A percentile compares a stretch with the other conserved stretches of the same genome.
Evolutionary conservation across 1,284 basidiomycete species (phyloP).

Genomic region (Cryptococcus maquisensis): DNA sequence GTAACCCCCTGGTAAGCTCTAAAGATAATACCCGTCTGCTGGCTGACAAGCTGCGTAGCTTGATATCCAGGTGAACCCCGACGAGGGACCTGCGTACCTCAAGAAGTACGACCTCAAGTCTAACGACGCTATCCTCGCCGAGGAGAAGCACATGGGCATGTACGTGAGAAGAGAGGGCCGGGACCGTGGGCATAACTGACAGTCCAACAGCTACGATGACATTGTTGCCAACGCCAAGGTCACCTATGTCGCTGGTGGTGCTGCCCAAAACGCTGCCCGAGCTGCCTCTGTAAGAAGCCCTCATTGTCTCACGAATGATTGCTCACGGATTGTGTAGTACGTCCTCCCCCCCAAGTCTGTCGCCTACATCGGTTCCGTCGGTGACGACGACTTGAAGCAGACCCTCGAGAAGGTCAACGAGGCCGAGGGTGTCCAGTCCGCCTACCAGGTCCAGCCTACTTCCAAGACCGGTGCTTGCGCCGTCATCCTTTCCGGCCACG

Average conservation of each 20-base stretch:
- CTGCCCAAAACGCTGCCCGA: constrained; percentile 93
- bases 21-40: neutral
- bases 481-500: constrained; percentile 88
- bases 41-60: constrained; percentile 48
- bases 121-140: constrained; percentile 95
- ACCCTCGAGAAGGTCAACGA: constrained; percentile 90
- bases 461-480: constrained; percentile 95
- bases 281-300: constrained; percentile 74
- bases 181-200: constrained; percentile 1
- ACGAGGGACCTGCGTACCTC: constrained; percentile 73
- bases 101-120: constrained; percentile 88
- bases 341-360: constrained; percentile 83
- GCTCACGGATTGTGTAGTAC: constrained; percentile 58
- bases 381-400: constrained; percentile 82
- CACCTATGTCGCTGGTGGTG: constrained; percentile 93
- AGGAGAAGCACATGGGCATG: constrained; percentile 81
- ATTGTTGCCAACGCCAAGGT: constrained; percentile 72
- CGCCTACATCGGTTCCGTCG: constrained; percentile 92
- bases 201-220: constrained; percentile 71
- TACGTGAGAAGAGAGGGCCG: constrained; percentile 46
- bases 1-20: constrained; percentile 65
- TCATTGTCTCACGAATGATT: neutral
- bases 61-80: constrained; percentile 71
- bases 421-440: constrained; percentile 82
- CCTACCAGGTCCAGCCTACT: constrained; percentile 76